These are phyloP conservation scores for Talaromyces amestolkiae DNA, from an alignment of 2,329 filamentous ascomycete genomes.

Conservation along the genomic window DNA sequence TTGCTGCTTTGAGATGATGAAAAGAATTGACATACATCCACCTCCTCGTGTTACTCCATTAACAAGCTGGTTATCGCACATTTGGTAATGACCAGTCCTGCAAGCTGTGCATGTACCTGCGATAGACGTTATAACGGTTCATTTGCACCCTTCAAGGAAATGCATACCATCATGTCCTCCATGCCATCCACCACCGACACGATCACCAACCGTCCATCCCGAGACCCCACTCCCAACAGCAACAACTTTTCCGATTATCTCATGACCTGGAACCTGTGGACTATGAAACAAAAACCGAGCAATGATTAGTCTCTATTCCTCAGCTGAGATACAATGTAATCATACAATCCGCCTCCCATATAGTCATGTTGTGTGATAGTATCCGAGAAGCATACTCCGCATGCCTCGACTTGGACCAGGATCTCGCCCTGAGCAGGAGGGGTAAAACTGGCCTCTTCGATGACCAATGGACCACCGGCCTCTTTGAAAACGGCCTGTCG, in stretches of 20 bases:
- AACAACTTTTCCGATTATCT: slow-evolving; percentile 66
- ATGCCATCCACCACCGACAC: slow-evolving; percentile 68
- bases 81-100: slow-evolving; percentile 63
- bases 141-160: not conserved
- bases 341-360: slow-evolving; percentile 54
- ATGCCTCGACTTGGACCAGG: slow-evolving; percentile 69
- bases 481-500: slow-evolving; percentile 63
- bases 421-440: slow-evolving; percentile 58
- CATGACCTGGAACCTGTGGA: slow-evolving; percentile 67
- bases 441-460: slow-evolving; percentile 61
- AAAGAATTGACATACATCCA: slow-evolving; percentile 51
- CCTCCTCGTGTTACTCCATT: slow-evolving; percentile 68
- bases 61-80: slow-evolving; percentile 61
- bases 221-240: slow-evolving; percentile 55
- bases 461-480: slow-evolving; percentile 51
- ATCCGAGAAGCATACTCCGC: slow-evolving; percentile 70
- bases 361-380: slow-evolving; percentile 47
- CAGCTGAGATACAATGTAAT: slow-evolving; percentile 1
- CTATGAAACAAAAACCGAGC: slow-evolving; percentile 23
- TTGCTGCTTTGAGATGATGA: not conserved
- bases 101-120: slow-evolving; percentile 62
- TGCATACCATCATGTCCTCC: slow-evolving; percentile 49
- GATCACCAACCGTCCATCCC: slow-evolving; percentile 61
- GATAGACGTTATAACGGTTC: not conserved
- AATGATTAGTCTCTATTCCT: not conserved